Base-by-base conservation (phyloP, 2,329 filamentous ascomycete species). In the Colletotrichum melonis region DNA sequence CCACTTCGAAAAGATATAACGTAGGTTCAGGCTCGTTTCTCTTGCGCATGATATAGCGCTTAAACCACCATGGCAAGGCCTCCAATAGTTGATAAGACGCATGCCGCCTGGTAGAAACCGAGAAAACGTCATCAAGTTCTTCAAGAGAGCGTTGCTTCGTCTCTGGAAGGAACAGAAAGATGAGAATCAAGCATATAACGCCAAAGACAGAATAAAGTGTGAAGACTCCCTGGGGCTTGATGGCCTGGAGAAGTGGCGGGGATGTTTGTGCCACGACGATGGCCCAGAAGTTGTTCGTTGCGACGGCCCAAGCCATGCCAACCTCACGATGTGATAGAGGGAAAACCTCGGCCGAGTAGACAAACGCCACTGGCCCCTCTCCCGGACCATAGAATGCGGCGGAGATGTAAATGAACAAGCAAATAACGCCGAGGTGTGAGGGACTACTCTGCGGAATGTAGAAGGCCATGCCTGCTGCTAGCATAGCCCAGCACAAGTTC, bases 381-480 rank as follows among this genome's bases (percentile, higher is more conserved):
- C 91, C 91, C 0, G 91, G 89, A 0, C 89, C 91, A 80, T 92
- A 92, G 75, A 92, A 91, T 4, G 89, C 89, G 1, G 87, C 89
- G 75, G 93, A 93, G n/a, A 93, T 78, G 81, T 90, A 93, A 72
- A 92, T 84, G 75, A 92, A 92, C 7, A 81, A 0, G 90, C 88
- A 30, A 16, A 92, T 86, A 1, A 90, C 79, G 49, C 84, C 88
- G 24, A 90, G 82, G 69, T 88, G 86, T 0, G 85, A 84, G 0
- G 78, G 84, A n/a, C 79, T 64, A 6, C 73, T 72, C 0, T 76
- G 74, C 19, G 80, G 77, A 54, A 84, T 80, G 42, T 82, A 76
- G 14, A 81, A 84, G 73, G 80, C 83, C 56, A 84, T 80, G 67
- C 82, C 83, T 28, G 83, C 82, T 73, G 80, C 80, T 24, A 89